Conservation (phyloP, 2,329 filamentous ascomycete genomes). For the Ciborinia camelliae region DNA sequence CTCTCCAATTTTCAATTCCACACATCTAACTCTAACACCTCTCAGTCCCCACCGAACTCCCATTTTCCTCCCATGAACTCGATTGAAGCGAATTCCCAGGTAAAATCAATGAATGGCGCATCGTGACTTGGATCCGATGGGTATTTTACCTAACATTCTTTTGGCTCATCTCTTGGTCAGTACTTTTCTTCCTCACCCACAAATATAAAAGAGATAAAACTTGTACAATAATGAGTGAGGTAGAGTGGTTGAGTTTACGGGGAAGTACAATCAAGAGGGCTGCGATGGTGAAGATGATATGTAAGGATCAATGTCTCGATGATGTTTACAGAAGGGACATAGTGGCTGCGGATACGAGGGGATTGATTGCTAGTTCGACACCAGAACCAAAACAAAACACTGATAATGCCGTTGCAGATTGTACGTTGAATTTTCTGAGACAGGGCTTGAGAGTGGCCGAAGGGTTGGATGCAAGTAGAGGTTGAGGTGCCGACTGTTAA, state of each 20-base stretch:
- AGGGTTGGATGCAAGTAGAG: slow-evolving; percentile 24
- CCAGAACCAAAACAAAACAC: slow-evolving; percentile 27
- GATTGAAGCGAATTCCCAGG: slow-evolving; percentile 41
- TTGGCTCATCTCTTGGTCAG: slow-evolving; percentile 69
- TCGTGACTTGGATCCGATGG: slow-evolving; percentile 59
- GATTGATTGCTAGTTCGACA: slow-evolving; percentile 18
- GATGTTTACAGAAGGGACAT: slow-evolving; percentile 52
- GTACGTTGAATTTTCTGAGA: slow-evolving; percentile 43
- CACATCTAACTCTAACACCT: neutral
- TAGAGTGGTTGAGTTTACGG: slow-evolving; percentile 62
- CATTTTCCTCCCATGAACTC: slow-evolving; percentile 29
- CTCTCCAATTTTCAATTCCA: neutral
- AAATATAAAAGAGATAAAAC: slow-evolving; percentile 42
- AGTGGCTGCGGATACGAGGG: slow-evolving; percentile 37
- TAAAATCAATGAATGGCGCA: slow-evolving; percentile 60
- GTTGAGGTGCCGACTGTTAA: slow-evolving; percentile 31
- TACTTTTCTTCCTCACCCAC: slow-evolving; percentile 63
- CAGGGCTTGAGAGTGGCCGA: slow-evolving; percentile 41
- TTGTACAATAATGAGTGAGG: slow-evolving; percentile 40
- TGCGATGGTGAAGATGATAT: slow-evolving; percentile 48
- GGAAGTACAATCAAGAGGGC: slow-evolving; percentile 55
- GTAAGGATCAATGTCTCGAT: slow-evolving; percentile 51
- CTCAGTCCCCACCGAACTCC: slow-evolving; percentile 25
- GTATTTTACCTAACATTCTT: slow-evolving; percentile 64
- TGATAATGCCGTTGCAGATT: slow-evolving; percentile 42